A percentile compares a stretch with the other conserved stretches of the same genome.
Evolutionary conservation across 2,329 filamentous ascomycete species (phyloP).

Genomic region (Aspergillus arachidicola): DNA sequence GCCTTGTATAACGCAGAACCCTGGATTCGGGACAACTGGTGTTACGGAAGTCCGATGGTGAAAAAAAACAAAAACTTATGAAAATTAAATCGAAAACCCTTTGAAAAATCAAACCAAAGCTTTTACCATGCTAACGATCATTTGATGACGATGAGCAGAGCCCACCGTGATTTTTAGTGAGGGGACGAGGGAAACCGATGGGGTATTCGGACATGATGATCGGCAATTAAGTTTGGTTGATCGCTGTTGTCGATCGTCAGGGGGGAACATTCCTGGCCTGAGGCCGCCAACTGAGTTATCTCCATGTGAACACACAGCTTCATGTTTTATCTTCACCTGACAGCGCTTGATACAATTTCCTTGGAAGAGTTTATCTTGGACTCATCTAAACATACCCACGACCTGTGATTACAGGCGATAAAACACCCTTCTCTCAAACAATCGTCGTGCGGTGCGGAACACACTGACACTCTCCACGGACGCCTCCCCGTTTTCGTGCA

Average conservation of each 20-base stretch:
- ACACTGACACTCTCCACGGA: conserved; percentile 21
- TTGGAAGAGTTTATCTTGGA: neutral
- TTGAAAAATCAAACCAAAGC: neutral
- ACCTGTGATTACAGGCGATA: neutral
- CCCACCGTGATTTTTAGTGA: neutral
- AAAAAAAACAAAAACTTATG: too few species aligned
- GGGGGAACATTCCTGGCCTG: neutral
- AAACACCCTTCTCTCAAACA: conserved; percentile 25
- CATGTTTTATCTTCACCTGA: neutral
- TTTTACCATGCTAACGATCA: neutral
- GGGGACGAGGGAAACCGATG: neutral
- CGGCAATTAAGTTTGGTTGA: neutral
- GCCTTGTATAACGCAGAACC: neutral
- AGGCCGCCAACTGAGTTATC: neutral
- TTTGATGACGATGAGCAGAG: neutral
- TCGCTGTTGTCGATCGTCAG: neutral
- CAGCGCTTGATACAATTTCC: neutral
- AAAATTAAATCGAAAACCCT: neutral
- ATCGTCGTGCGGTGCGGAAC: conserved; percentile 22
- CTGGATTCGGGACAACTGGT: neutral
- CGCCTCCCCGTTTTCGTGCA: conserved; percentile 3
- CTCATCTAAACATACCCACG: neutral
- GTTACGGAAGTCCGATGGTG: neutral
- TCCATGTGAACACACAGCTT: neutral
- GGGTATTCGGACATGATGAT: neutral